phyloP scores from a whole-genome alignment of 2,329 filamentous ascomycete species.

The Pestalotiopsis sp. region DNA sequence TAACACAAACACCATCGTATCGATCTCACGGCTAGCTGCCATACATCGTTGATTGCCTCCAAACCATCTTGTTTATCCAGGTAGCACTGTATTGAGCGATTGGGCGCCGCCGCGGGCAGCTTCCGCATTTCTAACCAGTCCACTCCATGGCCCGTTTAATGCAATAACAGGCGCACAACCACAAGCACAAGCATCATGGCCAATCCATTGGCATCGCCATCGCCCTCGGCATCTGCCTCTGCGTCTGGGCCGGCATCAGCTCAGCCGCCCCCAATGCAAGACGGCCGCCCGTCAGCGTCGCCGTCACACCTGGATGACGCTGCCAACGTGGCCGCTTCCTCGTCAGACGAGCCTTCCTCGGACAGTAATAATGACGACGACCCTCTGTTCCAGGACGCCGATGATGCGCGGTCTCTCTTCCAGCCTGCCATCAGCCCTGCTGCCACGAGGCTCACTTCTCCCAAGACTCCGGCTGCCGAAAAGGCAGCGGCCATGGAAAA shows the following conservation, averaged over 20 bases:
- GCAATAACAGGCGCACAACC: not conserved
- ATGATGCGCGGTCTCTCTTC: slow-evolving; percentile 61
- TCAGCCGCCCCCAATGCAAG: not conserved
- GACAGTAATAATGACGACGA: slow-evolving; percentile 35
- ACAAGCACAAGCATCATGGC: not conserved
- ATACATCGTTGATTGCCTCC: not conserved
- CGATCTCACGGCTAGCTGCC: not conserved
- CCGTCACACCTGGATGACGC: not conserved
- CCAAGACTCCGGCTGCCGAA: slow-evolving; percentile 57
- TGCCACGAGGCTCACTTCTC: slow-evolving; percentile 57
- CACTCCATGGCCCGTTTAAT: not conserved
- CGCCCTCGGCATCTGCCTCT: not conserved
- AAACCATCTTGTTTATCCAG: not conserved
- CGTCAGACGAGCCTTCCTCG: slow-evolving; percentile 26
- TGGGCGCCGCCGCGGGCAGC: not conserved
- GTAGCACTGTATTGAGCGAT: not conserved
- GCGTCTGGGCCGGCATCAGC: not conserved
- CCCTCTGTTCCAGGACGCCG: slow-evolving; percentile 46
- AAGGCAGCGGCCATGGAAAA: slow-evolving; percentile 58
- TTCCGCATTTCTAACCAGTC: not conserved
- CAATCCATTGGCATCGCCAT: not conserved
- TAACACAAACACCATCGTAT: not conserved
- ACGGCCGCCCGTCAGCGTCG: not conserved
- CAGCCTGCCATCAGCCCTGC: slow-evolving; percentile 59
- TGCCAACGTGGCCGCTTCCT: slow-evolving; percentile 10